Base-by-base conservation (phyloP, 306 rosid species). In the Fragaria ananassa region DNA sequence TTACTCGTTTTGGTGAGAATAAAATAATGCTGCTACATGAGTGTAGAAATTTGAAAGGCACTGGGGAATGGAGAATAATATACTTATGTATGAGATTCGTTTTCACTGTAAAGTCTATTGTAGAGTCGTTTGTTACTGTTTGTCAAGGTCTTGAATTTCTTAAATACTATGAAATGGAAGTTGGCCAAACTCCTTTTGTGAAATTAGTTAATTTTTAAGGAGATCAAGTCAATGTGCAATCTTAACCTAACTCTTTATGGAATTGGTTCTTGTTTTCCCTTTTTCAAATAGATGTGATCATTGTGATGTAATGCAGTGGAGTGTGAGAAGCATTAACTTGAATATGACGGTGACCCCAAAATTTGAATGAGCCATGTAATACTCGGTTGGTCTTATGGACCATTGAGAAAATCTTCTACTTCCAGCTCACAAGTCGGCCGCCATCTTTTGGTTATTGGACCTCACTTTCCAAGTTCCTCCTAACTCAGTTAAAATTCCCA, bases 111-210 rank as follows among this genome's bases (percentile, higher is more conserved):
- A 19, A 66, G 31, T 66, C 8, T 9, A 8, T 65, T 37, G 47
- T 65, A 66, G 27, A 66, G 70, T 56, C 14, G 61, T 67, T 67
- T 14, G 10, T n/a, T 41, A 19, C 71, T 35, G 21, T 56, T 57
- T 73, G 68, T 73, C 23, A 41, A 37, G 25, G 27, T 72, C 54
- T 57, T 71, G 70, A 17, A 64, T 18, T 14, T 39, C 53, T 72
- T 71, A 45, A 15, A 64, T 8, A 15, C 46, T 49, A 14, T 25
- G 25, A 54, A 68, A 57, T 23, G 67, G 39, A 39, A 57, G 68
- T 21, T 72, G 68, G 67, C 76, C 65, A 9, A 57, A 56, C 54
- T 25, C 67, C 6, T 21, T 37, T 1, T 53, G 3, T 37, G 23
- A 21, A 37, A 12, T 53, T 53, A 54, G n/a, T 53, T 72, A 51